phyloP scores from a whole-genome alignment of 2,329 filamentous ascomycete species.

The Ophiostoma sp. region DNA sequence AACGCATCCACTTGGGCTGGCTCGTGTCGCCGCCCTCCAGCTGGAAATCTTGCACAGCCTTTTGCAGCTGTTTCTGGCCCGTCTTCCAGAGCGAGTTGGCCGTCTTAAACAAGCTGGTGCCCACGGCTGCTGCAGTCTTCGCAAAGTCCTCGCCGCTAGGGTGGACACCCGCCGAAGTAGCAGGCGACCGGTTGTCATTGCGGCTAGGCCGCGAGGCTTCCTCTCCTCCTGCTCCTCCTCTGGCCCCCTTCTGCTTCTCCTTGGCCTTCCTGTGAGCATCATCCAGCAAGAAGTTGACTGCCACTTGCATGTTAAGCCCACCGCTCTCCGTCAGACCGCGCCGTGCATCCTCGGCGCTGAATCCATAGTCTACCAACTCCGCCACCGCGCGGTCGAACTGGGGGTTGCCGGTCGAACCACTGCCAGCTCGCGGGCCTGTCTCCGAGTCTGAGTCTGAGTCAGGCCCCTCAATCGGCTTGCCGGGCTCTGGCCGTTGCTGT shows the following conservation, averaged over 20 bases:
- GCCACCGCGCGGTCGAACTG: constrained; percentile 74
- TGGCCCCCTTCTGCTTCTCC: constrained; percentile 50
- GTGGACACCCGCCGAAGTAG: constrained; percentile 31
- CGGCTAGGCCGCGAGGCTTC: constrained; percentile 23
- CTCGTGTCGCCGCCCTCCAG: constrained; percentile 65
- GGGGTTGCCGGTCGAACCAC: constrained; percentile 42
- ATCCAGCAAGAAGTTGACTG: constrained; percentile 83
- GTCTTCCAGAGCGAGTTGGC: constrained; percentile 95
- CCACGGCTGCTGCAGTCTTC: constrained; percentile 75
- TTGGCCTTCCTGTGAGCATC: constrained; percentile 82
- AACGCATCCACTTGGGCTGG: constrained; percentile 95
- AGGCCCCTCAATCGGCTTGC: constrained; percentile 51
- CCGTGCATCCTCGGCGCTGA: constrained; percentile 75
- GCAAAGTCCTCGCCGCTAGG: constrained; percentile 65
- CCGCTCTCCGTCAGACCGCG: constrained; percentile 75
- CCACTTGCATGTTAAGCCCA: constrained; percentile 74
- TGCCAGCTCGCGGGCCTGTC: constrained; percentile 22
- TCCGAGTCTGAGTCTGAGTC: constrained; percentile 46
- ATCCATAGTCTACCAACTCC: constrained; percentile 92
- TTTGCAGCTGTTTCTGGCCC: constrained; percentile 85
- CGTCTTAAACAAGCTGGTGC: constrained; percentile 81
- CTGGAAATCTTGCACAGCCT: constrained; percentile 82
- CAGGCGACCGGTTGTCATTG: constrained; percentile 52
- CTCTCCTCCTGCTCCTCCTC: background rate
- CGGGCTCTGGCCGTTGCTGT: constrained; percentile 44